Conservation (phyloP, 306 rosid genomes). For the Vigna nakashimae region DNA sequence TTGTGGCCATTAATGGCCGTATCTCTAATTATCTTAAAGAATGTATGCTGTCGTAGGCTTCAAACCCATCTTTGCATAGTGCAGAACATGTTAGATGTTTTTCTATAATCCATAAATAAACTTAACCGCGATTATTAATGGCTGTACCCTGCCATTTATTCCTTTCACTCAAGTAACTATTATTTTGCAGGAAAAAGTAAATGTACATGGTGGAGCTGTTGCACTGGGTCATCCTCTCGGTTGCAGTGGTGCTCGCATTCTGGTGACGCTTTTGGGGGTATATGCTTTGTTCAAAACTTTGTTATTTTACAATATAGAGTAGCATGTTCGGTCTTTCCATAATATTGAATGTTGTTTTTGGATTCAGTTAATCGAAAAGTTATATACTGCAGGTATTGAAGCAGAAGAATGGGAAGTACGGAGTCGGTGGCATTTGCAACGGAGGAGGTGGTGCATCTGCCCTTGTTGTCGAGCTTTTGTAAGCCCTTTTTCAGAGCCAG, state of each 20-base stretch:
- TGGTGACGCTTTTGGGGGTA: slow-evolving; percentile 98
- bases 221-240: slow-evolving; percentile 99
- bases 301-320: slow-evolving; percentile 16
- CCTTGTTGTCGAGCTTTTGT: slow-evolving; percentile 88
- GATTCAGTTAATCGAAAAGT: slow-evolving; percentile 8
- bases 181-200: slow-evolving; percentile 75
- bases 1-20: not conserved
- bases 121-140: not conserved
- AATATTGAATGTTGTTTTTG: slow-evolving; percentile 10
- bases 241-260: slow-evolving; percentile 97
- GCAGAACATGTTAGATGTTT: slow-evolving; percentile 14
- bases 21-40: slow-evolving; percentile 3
- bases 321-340: not conserved
- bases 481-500: slow-evolving; percentile 42
- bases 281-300: slow-evolving; percentile 41
- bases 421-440: slow-evolving; percentile 95
- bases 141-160: slow-evolving; percentile 25
- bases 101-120: slow-evolving; percentile 14
- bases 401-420: slow-evolving; percentile 89
- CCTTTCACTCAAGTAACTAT: slow-evolving; percentile 16
- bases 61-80: not conserved
- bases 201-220: slow-evolving; percentile 96
- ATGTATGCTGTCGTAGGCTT: not conserved
- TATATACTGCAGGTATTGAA: slow-evolving; percentile 67
- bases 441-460: slow-evolving; percentile 99